These are phyloP conservation scores for Vanrija sp. DNA, from an alignment of 1,284 basidiomycete species.

Conservation along the genomic window DNA sequence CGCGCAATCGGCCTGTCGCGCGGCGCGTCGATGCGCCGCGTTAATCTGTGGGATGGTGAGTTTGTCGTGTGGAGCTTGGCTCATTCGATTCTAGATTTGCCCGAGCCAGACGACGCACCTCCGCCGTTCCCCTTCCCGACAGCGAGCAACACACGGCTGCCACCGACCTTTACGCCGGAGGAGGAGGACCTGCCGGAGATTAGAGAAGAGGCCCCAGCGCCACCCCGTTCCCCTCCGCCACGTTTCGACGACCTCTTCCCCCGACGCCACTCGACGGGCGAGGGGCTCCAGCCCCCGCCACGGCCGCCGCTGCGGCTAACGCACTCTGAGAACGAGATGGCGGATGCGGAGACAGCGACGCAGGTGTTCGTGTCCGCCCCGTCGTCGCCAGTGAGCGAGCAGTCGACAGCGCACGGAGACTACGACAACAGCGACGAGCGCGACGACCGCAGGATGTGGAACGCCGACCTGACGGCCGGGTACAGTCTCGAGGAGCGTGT, in stretches of 20 bases:
- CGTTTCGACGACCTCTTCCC: background rate
- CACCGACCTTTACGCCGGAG: slow-evolving; percentile 24
- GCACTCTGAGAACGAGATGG: too few species aligned
- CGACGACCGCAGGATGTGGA: slow-evolving; percentile 39
- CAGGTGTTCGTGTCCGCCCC: background rate
- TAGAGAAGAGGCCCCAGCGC: background rate
- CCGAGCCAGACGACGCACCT: slow-evolving; percentile 37
- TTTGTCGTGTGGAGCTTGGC: background rate
- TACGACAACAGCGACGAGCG: slow-evolving; percentile 21
- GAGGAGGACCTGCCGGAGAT: background rate
- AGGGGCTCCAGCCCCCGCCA: too few species aligned
- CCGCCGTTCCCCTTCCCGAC: slow-evolving; percentile 43
- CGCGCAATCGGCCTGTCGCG: slow-evolving; percentile 37
- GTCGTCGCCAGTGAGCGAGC: background rate
- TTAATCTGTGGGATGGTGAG: slow-evolving; percentile 46
- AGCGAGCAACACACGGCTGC: slow-evolving; percentile 24
- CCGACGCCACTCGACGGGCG: too few species aligned
- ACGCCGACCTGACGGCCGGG: slow-evolving; percentile 41
- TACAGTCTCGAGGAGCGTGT: slow-evolving; percentile 42
- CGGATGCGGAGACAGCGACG: too few species aligned
- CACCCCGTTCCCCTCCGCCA: background rate
- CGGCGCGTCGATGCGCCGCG: slow-evolving; percentile 42
- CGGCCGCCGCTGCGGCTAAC: too few species aligned
- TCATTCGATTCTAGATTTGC: slow-evolving; percentile 25
- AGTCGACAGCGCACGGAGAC: background rate